Base-by-base conservation (phyloP, 192 early-diverging fungal genomes). In the Lobosporangium transversale region DNA sequence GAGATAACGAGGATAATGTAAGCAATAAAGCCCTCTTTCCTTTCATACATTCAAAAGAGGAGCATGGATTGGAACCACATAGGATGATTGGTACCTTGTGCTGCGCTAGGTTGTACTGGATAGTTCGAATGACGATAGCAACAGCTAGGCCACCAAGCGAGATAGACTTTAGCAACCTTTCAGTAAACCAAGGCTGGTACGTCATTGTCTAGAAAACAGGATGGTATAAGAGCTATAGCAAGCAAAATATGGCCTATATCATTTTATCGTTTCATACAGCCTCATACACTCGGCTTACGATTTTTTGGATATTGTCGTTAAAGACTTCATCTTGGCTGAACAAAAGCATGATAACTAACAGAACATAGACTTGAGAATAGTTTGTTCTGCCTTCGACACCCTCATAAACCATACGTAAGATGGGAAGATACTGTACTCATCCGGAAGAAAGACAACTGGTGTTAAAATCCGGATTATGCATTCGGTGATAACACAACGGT, bases 281-380 rank as follows among this genome's bases (percentile, higher is more conserved):
- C 26, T 30, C 3, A 48, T 27, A 30, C 31, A 42, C 27, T 21
- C 31, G 30, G 68, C 84, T 75, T 79, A 90, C 90, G 47, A 92
- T 85, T 60, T 89, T 90, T 71, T 93, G 90, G 10, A 90, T 90
- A 23, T 79, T 85, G 18, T 92, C 90, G 42, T 84, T 91, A 58
- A 88, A 93, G 0, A 89, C 87, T 31, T 88, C 87, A 55, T 93
- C 92, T 58, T 92, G 86, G 44, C 86, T 87, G 54, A 92, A 83
- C 20, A 93, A 61, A 7, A 92, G 66, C 21, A 93, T 48, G 53
- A 92, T 87, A 44, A 82, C 83, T 21, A 93, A 62, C 1, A 91
- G 79, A 11, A 93, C 85, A 79, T 92, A 92, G 21, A 91, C 76
- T 42, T 87, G 86, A 21, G 84, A 85, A 56, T 86, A 90, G 59